These are phyloP conservation scores for Furcasterigmium sp. DNA, from an alignment of 2,329 filamentous ascomycete species.

Conservation along the genomic window DNA sequence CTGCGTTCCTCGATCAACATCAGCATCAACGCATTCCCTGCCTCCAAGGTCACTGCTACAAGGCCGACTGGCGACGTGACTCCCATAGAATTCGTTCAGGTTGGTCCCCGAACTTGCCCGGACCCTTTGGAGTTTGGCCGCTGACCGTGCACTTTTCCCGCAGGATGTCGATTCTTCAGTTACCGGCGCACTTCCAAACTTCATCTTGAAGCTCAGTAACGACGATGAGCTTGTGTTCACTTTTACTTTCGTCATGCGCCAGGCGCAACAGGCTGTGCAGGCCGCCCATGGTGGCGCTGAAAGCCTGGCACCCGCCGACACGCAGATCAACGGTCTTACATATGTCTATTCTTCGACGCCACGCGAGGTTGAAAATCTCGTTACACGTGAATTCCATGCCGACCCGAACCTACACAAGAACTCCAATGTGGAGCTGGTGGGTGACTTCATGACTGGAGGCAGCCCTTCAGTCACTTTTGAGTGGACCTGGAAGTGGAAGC, in stretches of 20 bases:
- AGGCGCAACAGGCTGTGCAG: constrained; percentile 27
- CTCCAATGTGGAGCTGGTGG: constrained; percentile 90
- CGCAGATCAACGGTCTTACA: constrained; percentile 80
- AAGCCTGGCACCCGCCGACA: constrained; percentile 49
- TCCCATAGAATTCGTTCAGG: constrained; percentile 89
- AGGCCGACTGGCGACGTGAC: constrained; percentile 68
- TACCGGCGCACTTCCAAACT: constrained; percentile 52
- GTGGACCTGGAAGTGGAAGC: constrained; percentile 97
- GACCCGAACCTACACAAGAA: constrained; percentile 98
- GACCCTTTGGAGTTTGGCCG: background rate
- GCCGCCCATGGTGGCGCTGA: constrained; percentile 43
- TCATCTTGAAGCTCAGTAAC: constrained; percentile 81
- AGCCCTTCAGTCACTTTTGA: constrained; percentile 80
- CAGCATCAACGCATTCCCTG: constrained; percentile 81
- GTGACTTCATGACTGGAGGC: constrained; percentile 83
- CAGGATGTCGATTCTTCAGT: constrained; percentile 71
- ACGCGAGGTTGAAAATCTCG: constrained; percentile 85
- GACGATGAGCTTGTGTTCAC: constrained; percentile 91
- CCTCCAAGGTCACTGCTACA: constrained; percentile 68
- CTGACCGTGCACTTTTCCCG: constrained; percentile 3
- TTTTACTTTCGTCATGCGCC: constrained; percentile 80
- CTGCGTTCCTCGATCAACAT: constrained; percentile 73
- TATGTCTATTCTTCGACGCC: constrained; percentile 84
- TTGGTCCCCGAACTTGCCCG: constrained; percentile 32
- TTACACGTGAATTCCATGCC: constrained; percentile 93